phyloP scores from a whole-genome alignment of 352 stramenopile genomes.

The Globisporangium takayamanum region DNA sequence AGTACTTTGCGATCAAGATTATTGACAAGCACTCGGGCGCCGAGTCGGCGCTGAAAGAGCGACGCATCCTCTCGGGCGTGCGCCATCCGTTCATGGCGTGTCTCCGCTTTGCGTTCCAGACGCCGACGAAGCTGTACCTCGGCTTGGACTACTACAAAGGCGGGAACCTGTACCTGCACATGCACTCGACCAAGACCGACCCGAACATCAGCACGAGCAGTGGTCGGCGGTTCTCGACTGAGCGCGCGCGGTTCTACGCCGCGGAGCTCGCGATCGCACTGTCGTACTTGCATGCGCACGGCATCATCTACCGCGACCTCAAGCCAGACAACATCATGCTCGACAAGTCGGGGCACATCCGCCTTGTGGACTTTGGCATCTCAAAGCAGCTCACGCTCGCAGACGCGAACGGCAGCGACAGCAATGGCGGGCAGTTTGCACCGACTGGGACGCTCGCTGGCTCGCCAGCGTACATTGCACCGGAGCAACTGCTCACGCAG shows the following conservation, averaged over 20 bases:
- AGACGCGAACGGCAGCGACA: constrained; percentile 15
- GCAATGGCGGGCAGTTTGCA: constrained; percentile 28
- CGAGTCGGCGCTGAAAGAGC: constrained; percentile 69
- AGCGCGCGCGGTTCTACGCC: constrained; percentile 80
- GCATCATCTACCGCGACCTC: constrained; percentile 85
- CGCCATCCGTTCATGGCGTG: constrained; percentile 77
- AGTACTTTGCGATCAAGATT: constrained; percentile 87
- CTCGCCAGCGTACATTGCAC: constrained; percentile 82
- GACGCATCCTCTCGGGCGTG: constrained; percentile 67
- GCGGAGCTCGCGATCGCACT: constrained; percentile 83
- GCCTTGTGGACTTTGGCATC: constrained; percentile 87
- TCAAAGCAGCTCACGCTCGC: constrained; percentile 70
- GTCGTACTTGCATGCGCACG: constrained; percentile 80
- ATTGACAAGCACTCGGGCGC: constrained; percentile 79
- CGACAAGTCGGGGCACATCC: constrained; percentile 81
- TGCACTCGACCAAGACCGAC: constrained; percentile 83
- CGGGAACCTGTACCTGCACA: constrained; percentile 82
- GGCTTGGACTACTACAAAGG: constrained; percentile 85
- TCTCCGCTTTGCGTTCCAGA: constrained; percentile 84
- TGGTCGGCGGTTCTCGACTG: constrained; percentile 58
- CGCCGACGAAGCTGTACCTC: constrained; percentile 73
- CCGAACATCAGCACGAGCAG: constrained; percentile 69
- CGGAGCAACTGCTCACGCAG: constrained; percentile 76
- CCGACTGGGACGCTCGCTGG: constrained; percentile 67
- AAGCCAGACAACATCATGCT: constrained; percentile 90